Conservation (phyloP, 1,284 basidiomycete genomes). For the Apiotrichum mycotoxinovorans region DNA sequence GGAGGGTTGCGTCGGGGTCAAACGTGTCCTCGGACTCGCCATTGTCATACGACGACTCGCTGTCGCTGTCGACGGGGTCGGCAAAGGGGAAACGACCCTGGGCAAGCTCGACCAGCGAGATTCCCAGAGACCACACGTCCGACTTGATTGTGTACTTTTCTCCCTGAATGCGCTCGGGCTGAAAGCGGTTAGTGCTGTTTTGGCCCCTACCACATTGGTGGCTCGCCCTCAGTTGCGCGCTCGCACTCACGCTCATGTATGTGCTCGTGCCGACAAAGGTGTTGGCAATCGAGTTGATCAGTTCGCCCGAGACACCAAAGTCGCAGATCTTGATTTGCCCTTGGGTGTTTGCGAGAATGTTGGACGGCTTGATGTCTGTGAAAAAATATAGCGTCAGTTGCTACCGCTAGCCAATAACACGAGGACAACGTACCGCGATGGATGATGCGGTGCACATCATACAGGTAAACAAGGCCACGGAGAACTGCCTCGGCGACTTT, state of each 20-base stretch:
- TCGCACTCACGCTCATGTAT: conserved; percentile 89
- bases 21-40: conserved; percentile 33
- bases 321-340: conserved; percentile 99
- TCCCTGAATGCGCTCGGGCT: conserved; percentile 98
- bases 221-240: neutral
- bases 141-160: conserved; percentile 96
- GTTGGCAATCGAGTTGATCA: conserved; percentile 97
- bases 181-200: conserved; percentile 6
- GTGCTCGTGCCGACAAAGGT: conserved; percentile 98
- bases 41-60: conserved; percentile 59
- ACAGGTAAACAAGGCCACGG: conserved; percentile 92
- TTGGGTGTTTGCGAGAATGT: conserved; percentile 88
- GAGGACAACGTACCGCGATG: conserved; percentile 66
- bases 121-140: conserved; percentile 95
- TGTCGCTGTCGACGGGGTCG: conserved; percentile 63
- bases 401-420: too few relatives aligned
- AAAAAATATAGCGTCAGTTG: too few relatives aligned
- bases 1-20: conserved; percentile 46
- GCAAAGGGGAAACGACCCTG: conserved; percentile 90
- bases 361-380: conserved; percentile 97
- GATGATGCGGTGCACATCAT: conserved; percentile 98
- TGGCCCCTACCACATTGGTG: neutral
- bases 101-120: conserved; percentile 90
- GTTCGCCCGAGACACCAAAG: conserved; percentile 96
- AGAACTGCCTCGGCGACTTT: conserved; percentile 90